Evolutionary conservation across 768 basidiomycete genomes (phyloP), one percentile per base, ranked within the genome.

Genomic region (Melanogaster broomeanus): DNA sequence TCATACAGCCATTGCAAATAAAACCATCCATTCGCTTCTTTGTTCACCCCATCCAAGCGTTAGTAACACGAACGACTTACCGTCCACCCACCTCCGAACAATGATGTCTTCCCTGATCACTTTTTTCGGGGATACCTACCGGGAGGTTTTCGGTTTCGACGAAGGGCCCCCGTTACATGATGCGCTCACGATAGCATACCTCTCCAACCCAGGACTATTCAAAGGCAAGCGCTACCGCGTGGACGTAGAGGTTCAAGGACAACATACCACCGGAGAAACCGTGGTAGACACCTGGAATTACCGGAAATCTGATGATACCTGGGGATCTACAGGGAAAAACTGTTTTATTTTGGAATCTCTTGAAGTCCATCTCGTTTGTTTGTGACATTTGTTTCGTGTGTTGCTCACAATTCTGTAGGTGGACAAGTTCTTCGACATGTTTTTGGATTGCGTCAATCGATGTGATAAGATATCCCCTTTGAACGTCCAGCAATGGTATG

Each of bases 101-200:
- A 87, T 84, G 27, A 72, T 93, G 9, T 90, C 85, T 3, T 91
- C 88, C 0, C 71, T 93, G 15, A 76, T 94, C 54, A 75, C 67
- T 44, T 91, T 81, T 69, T 94, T 95, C 61, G 84, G 87, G 6
- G 78, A 81, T 4, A 56, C 83, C 2, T 93, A 94, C 69, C 80
- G 82, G 60, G 72, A 79, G 3, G 85, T 84, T 0, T 95, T 92
- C 56, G 83, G 82, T n/a, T 95, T 95, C 65, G 65, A 76, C n/a
- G 77, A 88, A 30, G 93, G 91, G 0, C 93, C 93, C 6, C 93
- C 93, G 2, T 74, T 94, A 3, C 93, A 96, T 56, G 93, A 95
- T 60, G 83, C 90, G 1, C 75, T 95, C 31, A 90, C 93, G 0
- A 74, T 94, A 41, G 87, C 84, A 10, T 94, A 89, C 54, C 74